Evolutionary conservation across 2,329 filamentous ascomycete species (phyloP), one percentile per base, ranked within the genome.

Genomic region (Stachybotrys echinatus): DNA sequence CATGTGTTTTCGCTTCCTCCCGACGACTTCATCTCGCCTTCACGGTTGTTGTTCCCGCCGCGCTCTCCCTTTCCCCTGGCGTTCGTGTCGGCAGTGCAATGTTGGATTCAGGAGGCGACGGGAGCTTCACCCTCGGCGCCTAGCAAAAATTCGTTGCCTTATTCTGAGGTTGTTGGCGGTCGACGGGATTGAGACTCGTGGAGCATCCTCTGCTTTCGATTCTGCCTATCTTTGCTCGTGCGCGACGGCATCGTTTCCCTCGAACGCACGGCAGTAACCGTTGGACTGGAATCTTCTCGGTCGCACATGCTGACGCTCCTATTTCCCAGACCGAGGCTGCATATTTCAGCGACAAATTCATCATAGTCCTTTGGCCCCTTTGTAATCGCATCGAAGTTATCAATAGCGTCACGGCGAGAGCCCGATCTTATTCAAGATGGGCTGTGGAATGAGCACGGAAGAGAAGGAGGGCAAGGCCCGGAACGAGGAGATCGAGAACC

Each of bases 401-500:
- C 22, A 23, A 17, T 23, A 45, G 23, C 42, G 21, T 45, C 22
- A 50, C 56, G 53, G 55, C 53, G 48, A 57, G 47, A 49, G 50
- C 49, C 55, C 54, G 48, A 53, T 58, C 53, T 62, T 71, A 74
- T 77, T 70, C 87, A 91, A 79, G 65, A 99, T 99, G 94, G 94
- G 94, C 85, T 99, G 94, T 74, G 92, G 92, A 76, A 95, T 96
- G 90, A 97, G 92, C 73, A 96, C 94, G 69, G 94, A 97, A 80
- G 94, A 97, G 78, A 96, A 96, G 87, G 94, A 97, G 91, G 92
- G 94, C 77, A 97, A 96, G 89, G 89, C 91, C 80, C 87, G 94
- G 64, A 97, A 99, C 72, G 94, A 99, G 82, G 92, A 97, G 84
- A 99, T 99, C 68, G 94, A 99, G 77, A 97, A 96, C 73, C 92